These are phyloP conservation scores for Speleostelium caveatum DNA, from an alignment of 78 protist species.

Conservation along the genomic window DNA sequence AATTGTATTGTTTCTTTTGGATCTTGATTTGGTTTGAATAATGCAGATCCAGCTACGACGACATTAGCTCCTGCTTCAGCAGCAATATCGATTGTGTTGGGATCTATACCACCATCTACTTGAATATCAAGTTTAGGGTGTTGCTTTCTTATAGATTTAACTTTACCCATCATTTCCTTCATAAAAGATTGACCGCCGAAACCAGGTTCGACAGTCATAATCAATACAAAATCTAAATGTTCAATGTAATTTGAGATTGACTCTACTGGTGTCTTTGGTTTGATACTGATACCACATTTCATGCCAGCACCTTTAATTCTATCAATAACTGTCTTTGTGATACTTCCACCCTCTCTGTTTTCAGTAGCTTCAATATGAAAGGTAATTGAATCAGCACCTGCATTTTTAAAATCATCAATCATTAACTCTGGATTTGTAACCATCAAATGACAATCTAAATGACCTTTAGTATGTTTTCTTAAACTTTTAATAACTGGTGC, in stretches of 20 bases:
- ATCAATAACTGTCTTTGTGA: conserved; percentile 45
- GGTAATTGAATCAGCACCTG: conserved; percentile 94
- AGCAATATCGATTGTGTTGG: conserved; percentile 90
- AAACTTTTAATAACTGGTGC: conserved; percentile 95
- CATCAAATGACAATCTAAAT: conserved; percentile 99
- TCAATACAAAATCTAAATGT: conserved; percentile 92
- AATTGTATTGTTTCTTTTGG: conserved; percentile 61
- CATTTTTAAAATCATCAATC: conserved; percentile 90
- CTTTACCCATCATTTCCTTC: conserved; percentile 97
- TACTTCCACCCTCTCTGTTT: conserved; percentile 2
- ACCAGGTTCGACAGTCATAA: conserved; percentile 99
- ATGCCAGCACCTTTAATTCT: conserved; percentile 87
- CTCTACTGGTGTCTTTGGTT: conserved; percentile 95
- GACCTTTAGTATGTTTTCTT: conserved; percentile 90
- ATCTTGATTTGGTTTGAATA: conserved; percentile 60
- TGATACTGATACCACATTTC: conserved; percentile 93
- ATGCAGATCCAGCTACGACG: conserved; percentile 96
- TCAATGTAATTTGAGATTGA: not conserved
- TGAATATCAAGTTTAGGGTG: conserved; percentile 95
- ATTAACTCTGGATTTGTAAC: conserved; percentile 94
- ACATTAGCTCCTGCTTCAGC: conserved; percentile 98
- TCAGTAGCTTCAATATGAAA: conserved; percentile 96
- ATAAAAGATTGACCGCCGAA: conserved; percentile 99
- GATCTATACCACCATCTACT: conserved; percentile 98
- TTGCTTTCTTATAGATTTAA: conserved; percentile 67